Conservation (phyloP, 257 asterid genomes). For the Euphrasia confusa region DNA sequence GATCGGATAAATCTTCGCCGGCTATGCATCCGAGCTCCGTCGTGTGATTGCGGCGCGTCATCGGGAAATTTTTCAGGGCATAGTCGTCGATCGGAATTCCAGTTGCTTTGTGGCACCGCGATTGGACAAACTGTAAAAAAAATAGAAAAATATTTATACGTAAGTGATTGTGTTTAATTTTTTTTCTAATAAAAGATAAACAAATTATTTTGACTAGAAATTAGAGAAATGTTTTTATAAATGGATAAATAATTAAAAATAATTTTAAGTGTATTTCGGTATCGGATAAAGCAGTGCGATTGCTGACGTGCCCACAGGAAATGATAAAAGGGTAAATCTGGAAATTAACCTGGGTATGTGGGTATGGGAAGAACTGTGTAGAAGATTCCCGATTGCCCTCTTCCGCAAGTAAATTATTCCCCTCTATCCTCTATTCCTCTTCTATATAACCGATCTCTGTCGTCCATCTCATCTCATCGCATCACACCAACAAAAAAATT, state of each 20-base stretch:
- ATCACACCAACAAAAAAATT: background rate
- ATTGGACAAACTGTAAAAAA: background rate
- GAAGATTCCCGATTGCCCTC: constrained; percentile 29
- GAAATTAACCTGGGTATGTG: background rate
- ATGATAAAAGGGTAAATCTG: background rate
- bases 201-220: too few relatives aligned
- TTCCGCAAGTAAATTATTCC: background rate
- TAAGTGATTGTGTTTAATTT: too few relatives aligned
- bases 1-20: constrained; percentile 58
- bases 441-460: background rate
- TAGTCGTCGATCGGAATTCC: constrained; percentile 21
- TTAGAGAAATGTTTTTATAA: too few relatives aligned
- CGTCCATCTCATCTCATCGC: background rate
- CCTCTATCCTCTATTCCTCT: constrained; percentile 1
- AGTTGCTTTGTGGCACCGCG: constrained; percentile 9
- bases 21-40: constrained; percentile 76
- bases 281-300: background rate
- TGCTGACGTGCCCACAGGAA: background rate
- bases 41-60: constrained; percentile 76
- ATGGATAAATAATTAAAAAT: too few relatives aligned
- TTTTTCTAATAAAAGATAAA: too few relatives aligned
- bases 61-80: constrained; percentile 30
- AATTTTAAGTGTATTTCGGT: too few relatives aligned
- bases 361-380: background rate
- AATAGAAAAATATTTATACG: too few relatives aligned